Evolutionary conservation across 1,284 basidiomycete genomes (phyloP), one percentile per base, ranked within the genome.

Genomic region (Ustilago sp.): DNA sequence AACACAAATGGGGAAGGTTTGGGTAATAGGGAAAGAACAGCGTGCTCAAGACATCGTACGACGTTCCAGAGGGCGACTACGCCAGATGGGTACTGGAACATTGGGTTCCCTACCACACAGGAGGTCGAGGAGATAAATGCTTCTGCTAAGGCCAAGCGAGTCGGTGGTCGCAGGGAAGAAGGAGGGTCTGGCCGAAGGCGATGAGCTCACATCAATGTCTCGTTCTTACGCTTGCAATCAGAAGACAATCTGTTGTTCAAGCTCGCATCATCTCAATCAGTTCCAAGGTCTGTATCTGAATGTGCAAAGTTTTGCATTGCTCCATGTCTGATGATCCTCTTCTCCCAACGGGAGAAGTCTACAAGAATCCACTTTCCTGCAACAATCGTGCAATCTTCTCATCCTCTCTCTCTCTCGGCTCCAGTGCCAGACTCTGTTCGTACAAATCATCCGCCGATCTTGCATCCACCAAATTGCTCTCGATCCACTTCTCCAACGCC

Each of bases 391-490:
- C 93, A 90, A 96, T 94, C 89, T 93, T 94, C 67, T 83, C 76
- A 70, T 86, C 94, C 81, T 97, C 94, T 60, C 94, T 89, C 87
- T 98, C 95, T 68, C 94, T 90, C 31, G 97, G 95, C 86, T 99
- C 96, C 28, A 94, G 88, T 83, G 91, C 90, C 75, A 97, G 87
- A 87, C 93, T 94, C 69, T 93, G 88, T 66, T 92, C 91, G 91
- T 94, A 98, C 36, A 87, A 71, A 17, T 84, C 78, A 43, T 85
- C 80, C 51, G 87, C 87, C 9, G 56, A 56, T 65, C 72, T 39
- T 3, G 68, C 63, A 52, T 75, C 62, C 11, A 78, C 90, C 77
- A 98, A 88, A 4, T 91, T 91, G 50, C 93, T 91, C 77, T 93
- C 91, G 67, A 99, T 90, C 84, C 91, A 97, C 43, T 89, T 88